phyloP scores from a whole-genome alignment of 306 rosid genomes.

The Cotoneaster glaucophyllus region DNA sequence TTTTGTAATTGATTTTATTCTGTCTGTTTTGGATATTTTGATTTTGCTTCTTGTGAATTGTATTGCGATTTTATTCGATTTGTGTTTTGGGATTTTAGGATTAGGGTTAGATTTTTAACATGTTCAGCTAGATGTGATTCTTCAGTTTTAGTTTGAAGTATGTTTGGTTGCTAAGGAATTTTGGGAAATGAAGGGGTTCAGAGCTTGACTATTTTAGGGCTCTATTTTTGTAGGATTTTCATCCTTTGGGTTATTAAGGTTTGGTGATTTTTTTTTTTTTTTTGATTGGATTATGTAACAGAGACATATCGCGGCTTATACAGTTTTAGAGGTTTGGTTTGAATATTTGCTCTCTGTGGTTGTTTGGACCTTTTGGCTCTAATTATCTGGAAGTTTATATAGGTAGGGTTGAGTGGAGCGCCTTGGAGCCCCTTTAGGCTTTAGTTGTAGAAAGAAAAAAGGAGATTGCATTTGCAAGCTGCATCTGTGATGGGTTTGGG shows the following conservation, averaged over 20 bases:
- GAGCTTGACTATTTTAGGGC: background rate
- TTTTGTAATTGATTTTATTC: background rate
- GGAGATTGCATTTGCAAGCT: too few species aligned
- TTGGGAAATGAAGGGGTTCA: background rate
- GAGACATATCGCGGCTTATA: background rate
- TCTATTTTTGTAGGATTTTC: background rate
- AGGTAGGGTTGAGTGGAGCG: too few species aligned
- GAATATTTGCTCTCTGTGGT: too few species aligned
- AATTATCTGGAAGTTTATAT: too few species aligned
- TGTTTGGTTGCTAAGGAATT: background rate
- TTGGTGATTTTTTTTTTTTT: background rate
- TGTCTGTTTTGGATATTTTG: background rate
- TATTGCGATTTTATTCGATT: background rate
- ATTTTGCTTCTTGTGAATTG: conserved; percentile 4
- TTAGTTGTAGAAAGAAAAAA: too few species aligned
- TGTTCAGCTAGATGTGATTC: background rate
- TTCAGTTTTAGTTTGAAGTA: background rate
- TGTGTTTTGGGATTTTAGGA: background rate
- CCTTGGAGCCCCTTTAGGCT: too few species aligned
- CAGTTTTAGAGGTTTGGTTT: too few species aligned
- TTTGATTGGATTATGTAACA: background rate
- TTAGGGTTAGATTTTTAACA: background rate
- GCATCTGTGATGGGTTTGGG: too few species aligned
- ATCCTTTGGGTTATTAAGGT: background rate
- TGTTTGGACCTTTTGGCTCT: too few species aligned